Conservation (phyloP, 495 filamentous ascomycete genomes). For the Parathielavia hyrcaniae region DNA sequence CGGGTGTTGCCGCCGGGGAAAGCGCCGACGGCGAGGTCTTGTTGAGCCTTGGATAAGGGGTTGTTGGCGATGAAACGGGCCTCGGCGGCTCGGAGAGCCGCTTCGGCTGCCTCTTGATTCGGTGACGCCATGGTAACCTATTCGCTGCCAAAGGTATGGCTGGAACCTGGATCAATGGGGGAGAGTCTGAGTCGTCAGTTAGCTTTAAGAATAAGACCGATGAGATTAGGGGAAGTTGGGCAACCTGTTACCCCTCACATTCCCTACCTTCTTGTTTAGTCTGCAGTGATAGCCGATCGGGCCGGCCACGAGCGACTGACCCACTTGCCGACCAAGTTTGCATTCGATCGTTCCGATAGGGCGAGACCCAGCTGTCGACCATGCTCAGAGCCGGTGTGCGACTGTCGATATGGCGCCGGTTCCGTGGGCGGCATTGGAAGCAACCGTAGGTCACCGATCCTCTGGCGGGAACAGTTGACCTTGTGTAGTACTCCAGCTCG, state of each 20-base stretch:
- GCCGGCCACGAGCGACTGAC: background rate
- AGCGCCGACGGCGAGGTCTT: constrained; percentile 35
- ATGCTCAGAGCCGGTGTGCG: too few relatives aligned
- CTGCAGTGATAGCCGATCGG: background rate
- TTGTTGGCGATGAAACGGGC: constrained; percentile 32
- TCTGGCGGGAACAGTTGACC: too few relatives aligned
- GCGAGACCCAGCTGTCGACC: too few relatives aligned
- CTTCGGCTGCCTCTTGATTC: constrained; percentile 6
- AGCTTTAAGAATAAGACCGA: background rate
- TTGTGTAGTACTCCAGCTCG: too few relatives aligned
- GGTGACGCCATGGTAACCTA: background rate
- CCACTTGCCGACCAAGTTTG: background rate
- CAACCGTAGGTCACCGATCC: too few relatives aligned
- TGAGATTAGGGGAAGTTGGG: background rate
- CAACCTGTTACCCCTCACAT: constrained; percentile 1
- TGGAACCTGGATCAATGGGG: too few relatives aligned
- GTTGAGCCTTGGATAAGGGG: constrained; percentile 32
- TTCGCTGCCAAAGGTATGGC: background rate
- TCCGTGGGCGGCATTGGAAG: too few relatives aligned
- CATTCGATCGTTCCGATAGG: background rate
- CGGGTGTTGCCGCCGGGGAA: constrained; percentile 60
- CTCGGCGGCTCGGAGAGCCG: constrained; percentile 30
- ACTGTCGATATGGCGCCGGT: too few relatives aligned
- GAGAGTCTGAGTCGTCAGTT: too few relatives aligned
- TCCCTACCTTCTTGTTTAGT: too few relatives aligned